phyloP scores from a whole-genome alignment of 148 eudicot genomes.

The Rhododendron vialii region DNA sequence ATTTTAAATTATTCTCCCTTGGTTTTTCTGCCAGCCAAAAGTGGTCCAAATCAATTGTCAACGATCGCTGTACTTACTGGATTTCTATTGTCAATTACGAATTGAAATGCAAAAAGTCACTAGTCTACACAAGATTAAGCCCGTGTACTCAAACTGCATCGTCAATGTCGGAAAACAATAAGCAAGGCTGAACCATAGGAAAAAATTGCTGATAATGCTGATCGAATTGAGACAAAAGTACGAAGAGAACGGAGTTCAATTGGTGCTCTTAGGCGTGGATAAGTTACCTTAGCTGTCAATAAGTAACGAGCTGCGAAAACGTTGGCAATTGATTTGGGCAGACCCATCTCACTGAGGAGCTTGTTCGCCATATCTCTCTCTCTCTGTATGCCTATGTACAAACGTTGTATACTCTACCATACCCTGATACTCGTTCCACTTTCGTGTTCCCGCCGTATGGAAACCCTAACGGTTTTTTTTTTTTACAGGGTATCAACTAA shows the following conservation, averaged over 20 bases:
- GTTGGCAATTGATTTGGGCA: conserved; percentile 50
- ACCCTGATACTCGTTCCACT: not conserved
- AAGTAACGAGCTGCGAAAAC: conserved; percentile 64
- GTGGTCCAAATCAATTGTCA: too few relatives aligned
- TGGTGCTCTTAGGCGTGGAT: not conserved
- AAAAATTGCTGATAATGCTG: not conserved
- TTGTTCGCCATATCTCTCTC: conserved; percentile 59
- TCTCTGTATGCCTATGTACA: not conserved
- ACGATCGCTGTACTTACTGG: too few relatives aligned
- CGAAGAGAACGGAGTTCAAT: not conserved
- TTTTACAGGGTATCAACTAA: too few relatives aligned
- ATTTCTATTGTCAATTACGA: too few relatives aligned
- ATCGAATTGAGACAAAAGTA: not conserved
- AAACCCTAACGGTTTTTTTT: not conserved
- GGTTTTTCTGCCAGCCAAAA: too few relatives aligned
- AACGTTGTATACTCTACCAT: not conserved
- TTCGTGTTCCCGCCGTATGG: not conserved
- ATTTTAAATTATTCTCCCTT: too few relatives aligned
- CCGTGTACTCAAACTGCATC: not conserved
- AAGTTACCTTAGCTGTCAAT: conserved; percentile 59
- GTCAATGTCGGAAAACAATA: not conserved
- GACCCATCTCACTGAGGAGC: conserved; percentile 64
- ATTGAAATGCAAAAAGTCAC: not conserved
- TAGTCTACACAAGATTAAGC: not conserved
- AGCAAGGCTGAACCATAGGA: not conserved